A percentile compares a stretch with the other conserved stretches of the same genome.
Conservation (phyloP, 495 filamentous ascomycete genomes). For the Astrothelium macrocarpum region DNA sequence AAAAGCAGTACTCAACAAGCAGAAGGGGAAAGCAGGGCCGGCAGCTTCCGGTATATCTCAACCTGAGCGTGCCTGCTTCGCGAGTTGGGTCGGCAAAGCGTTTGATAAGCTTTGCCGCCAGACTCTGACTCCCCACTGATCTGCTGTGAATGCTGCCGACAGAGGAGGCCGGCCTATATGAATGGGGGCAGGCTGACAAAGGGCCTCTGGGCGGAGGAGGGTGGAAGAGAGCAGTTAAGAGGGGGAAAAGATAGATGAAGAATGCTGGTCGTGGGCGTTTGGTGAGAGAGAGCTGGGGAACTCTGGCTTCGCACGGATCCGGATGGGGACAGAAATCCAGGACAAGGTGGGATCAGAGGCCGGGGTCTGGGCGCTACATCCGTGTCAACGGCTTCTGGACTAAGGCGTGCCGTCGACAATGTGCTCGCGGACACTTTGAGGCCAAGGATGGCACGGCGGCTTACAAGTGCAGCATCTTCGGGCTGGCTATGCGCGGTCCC, state of each 20-base stretch:
- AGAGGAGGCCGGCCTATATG: not conserved
- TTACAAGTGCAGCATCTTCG: constrained; percentile 3
- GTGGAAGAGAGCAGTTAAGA: constrained; percentile 6
- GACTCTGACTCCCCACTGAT: not conserved
- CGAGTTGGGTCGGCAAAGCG: not conserved
- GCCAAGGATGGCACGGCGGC: constrained; percentile 5
- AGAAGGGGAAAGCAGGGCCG: not conserved
- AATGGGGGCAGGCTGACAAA: constrained; percentile 16
- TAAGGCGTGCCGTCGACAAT: not conserved
- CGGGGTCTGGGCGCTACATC: not conserved
- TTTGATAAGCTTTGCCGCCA: not conserved
- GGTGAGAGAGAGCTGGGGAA: constrained; percentile 12
- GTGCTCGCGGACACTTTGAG: not conserved
- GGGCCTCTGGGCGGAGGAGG: constrained; percentile 13
- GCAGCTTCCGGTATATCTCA: constrained; percentile 14
- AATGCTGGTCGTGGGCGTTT: not conserved
- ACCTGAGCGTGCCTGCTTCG: constrained; percentile 19
- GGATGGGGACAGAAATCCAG: constrained; percentile 9
- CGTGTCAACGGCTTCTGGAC: not conserved
- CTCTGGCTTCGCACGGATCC: constrained; percentile 8
- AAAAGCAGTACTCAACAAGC: constrained; percentile 15
- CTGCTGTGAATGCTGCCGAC: not conserved
- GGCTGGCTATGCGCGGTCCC: not conserved
- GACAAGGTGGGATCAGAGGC: not conserved
- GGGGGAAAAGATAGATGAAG: constrained; percentile 15